Evolutionary conservation across 331 rosid genomes (phyloP), one percentile per base, ranked within the genome.

Genomic region (Erythrophleum ivorense): DNA sequence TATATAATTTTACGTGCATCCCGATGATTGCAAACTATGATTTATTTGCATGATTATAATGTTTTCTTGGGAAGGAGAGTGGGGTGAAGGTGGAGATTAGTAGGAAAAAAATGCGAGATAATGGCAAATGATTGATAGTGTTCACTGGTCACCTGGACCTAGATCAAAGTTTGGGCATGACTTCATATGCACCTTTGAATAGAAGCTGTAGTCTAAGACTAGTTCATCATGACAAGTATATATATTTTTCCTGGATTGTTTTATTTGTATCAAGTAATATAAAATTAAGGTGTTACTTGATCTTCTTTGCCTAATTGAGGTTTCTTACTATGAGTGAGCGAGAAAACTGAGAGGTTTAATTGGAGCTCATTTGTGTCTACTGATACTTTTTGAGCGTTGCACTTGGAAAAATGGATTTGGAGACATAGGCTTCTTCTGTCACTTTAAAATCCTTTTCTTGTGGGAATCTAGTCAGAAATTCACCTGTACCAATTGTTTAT

Each of bases 161-260:
- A 24, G 13, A 76, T 43, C 46, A 19, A 55, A 43, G 21, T 41
- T 66, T 43, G 58, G 33, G 70, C 31, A 52, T 73, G 74, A 24
- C 46, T 79, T 71, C 31, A 71, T 49, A 19, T 33, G 64, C 19
- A 14, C 73, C 68, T n/a, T 52, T 4, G 7, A 62, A 34, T 57
- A 41, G 31, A 54, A 38, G 41, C 19, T 62, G n/a, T 53, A 50
- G 19, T 78, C 82, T 55, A 65, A 38, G 8, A 54, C 41, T 36
- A 58, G 57, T 70, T 18, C 11, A 19, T 43, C 53, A 4, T 75
- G 15, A 73, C 33, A 8, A 53, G 13, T 50, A 48, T 36, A 12
- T 81, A 9, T 43, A 8, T 6, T 33, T 78, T 40, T 78, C 71
- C 21, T 83, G 55, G 72, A 57, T 46, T 78, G 16, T 64, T 53